phyloP scores from a whole-genome alignment of 306 rosid species.

The Quercus suber region DNA sequence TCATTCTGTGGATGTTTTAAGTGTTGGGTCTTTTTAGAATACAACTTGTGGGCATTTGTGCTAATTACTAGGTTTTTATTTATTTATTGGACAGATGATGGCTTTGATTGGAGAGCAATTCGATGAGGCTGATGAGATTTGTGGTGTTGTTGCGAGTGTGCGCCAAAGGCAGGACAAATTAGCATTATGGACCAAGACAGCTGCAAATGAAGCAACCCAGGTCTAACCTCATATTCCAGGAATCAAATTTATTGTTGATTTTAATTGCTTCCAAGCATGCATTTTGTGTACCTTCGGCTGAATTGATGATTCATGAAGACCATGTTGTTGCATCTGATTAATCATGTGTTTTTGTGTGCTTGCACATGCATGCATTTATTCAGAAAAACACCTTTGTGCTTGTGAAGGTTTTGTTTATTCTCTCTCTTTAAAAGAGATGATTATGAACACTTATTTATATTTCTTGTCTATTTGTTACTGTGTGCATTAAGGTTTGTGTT shows the following conservation, averaged over 20 bases:
- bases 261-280: not conserved
- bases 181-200: constrained; percentile 91
- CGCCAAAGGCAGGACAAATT: constrained; percentile 92
- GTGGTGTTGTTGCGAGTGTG: constrained; percentile 94
- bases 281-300: not conserved
- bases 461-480: not conserved
- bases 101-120: constrained; percentile 96
- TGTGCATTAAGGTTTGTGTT: not conserved
- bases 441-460: not conserved
- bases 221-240: constrained; percentile 33
- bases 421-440: not conserved
- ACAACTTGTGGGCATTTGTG: not conserved
- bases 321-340: not conserved
- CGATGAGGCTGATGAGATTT: constrained; percentile 84
- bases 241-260: constrained; percentile 3
- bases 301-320: not conserved
- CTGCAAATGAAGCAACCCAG: constrained; percentile 95
- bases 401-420: not conserved
- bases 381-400: not conserved
- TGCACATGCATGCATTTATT: not conserved
- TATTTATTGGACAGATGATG: constrained; percentile 57
- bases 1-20: not conserved
- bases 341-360: not conserved
- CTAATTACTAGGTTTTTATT: not conserved
- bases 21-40: not conserved